Percentiles rank a stretch among this genome's conserved stretches.
Evolutionary conservation across 306 rosid species (phyloP).

Genomic region (Castanopsis chinensis): DNA sequence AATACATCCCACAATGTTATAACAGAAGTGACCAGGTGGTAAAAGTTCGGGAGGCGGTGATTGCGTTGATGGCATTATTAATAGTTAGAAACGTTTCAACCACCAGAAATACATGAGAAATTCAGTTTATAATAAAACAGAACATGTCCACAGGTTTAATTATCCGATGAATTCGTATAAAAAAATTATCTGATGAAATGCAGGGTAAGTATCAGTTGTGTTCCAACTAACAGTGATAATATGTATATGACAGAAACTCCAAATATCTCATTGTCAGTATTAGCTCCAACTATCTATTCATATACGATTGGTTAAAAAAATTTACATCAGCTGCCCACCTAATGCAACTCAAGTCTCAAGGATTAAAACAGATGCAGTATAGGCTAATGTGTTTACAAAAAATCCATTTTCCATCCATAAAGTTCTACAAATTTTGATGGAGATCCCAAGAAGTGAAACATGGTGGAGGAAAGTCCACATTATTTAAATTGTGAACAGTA

Average conservation of each 20-base stretch:
- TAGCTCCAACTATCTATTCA: too few relatives aligned
- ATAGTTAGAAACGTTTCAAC: background rate
- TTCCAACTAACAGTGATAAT: slow-evolving; percentile 10
- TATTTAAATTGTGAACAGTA: too few relatives aligned
- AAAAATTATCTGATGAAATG: background rate
- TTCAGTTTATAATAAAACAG: background rate
- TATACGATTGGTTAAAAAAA: too few relatives aligned
- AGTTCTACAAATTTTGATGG: background rate
- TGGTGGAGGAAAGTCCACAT: too few relatives aligned
- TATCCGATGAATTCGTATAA: too few relatives aligned
- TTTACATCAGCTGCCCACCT: too few relatives aligned
- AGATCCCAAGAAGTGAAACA: too few relatives aligned
- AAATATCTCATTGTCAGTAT: background rate
- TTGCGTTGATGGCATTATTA: slow-evolving; percentile 7
- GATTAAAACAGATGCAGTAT: too few relatives aligned
- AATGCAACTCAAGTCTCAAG: too few relatives aligned
- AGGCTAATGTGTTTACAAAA: background rate
- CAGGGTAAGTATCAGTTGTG: background rate
- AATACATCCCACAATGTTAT: background rate
- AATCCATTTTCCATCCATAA: background rate
- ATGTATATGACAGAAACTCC: background rate
- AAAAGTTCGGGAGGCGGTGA: slow-evolving; percentile 4
- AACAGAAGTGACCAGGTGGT: slow-evolving; percentile 1
- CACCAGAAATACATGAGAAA: background rate
- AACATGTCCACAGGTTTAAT: slow-evolving; percentile 1